Conservation (phyloP, 305 asterid species). For the Petunia hybrid region DNA sequence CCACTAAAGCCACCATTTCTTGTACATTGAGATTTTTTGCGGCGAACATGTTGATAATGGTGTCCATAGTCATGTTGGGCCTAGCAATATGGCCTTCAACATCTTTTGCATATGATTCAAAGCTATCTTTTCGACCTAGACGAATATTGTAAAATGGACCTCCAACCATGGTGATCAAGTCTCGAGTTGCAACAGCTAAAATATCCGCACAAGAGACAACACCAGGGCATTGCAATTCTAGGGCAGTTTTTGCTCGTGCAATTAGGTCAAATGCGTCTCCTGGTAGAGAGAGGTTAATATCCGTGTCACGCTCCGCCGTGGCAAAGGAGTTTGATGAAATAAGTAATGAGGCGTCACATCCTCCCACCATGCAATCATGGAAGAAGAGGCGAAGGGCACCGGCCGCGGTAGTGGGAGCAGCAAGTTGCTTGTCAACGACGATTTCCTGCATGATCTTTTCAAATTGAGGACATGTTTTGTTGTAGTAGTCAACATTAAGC, state of each 20-base stretch:
- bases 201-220: slow-evolving; percentile 83
- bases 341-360: slow-evolving; percentile 88
- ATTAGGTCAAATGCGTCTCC: slow-evolving; percentile 86
- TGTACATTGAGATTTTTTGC: slow-evolving; percentile 48
- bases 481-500: slow-evolving; percentile 65
- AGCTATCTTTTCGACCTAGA: slow-evolving; percentile 75
- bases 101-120: slow-evolving; percentile 49
- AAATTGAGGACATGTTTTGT: slow-evolving; percentile 70
- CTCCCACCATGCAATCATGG: slow-evolving; percentile 89
- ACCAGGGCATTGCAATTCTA: slow-evolving; percentile 84
- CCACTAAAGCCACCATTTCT: slow-evolving; percentile 81
- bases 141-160: slow-evolving; percentile 70
- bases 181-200: slow-evolving; percentile 75
- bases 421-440: slow-evolving; percentile 65
- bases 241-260: slow-evolving; percentile 65
- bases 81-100: slow-evolving; percentile 83
- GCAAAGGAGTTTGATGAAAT: slow-evolving; percentile 58
- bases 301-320: slow-evolving; percentile 67
- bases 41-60: slow-evolving; percentile 57
- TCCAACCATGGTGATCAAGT: slow-evolving; percentile 75
- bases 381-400: slow-evolving; percentile 87
- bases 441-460: slow-evolving; percentile 53
- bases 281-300: slow-evolving; percentile 72
- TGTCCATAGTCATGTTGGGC: slow-evolving; percentile 63
- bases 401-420: slow-evolving; percentile 81